Base-by-base conservation (phyloP, 441 rosid genomes). In the Geranium incanum region DNA sequence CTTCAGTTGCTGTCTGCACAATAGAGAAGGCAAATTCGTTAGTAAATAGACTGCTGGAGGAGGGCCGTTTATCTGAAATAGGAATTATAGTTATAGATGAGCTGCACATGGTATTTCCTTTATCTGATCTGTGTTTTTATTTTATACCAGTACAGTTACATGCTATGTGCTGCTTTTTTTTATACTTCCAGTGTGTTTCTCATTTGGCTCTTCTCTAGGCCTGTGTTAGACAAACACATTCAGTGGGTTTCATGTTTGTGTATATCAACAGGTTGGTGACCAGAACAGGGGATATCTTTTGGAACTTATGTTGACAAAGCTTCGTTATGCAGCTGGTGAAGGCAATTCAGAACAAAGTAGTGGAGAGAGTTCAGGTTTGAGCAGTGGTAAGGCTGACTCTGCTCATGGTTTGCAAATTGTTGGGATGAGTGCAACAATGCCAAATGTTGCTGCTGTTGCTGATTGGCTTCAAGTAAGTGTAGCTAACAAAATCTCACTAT, bases 381-480 rank as follows among this genome's bases (percentile, higher is more conserved):
- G 97, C 80, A 87, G 97, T 80, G 84, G 86, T 68, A 92, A 88
- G 81, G 81, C 82, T 77, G 98, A 90, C 81, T 80, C 89, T 84
- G 83, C 84, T 82, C 87, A 81, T 55, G 98, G 98, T 74, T 75
- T 92, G 80, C 99, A 95, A 85, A 95, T 95, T 78, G 95, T 95
- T 78, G 98, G 99, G 71, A 95, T 95, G 99, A 95, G 99, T 74
- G 99, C 98, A 72, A 92, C 98, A 70, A 95, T 95, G 98, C 99
- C 99, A 70, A 92, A 95, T 81, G 95, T 95, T 45, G 93, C 91
- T 72, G 98, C 96, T 71, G 96, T 92, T 86, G 97, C 99, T 38
- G 88, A 95, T 77, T 95, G 97, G 98, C 98, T 92, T 79, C 98
- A 92, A 87, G 98, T 90, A 81, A 87, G 94, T 70, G 36, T 71